A percentile compares a stretch with the other conserved stretches of the same genome.
Evolutionary conservation across 2,329 filamentous ascomycete species (phyloP).

Genomic region (Botrytis medusae): DNA sequence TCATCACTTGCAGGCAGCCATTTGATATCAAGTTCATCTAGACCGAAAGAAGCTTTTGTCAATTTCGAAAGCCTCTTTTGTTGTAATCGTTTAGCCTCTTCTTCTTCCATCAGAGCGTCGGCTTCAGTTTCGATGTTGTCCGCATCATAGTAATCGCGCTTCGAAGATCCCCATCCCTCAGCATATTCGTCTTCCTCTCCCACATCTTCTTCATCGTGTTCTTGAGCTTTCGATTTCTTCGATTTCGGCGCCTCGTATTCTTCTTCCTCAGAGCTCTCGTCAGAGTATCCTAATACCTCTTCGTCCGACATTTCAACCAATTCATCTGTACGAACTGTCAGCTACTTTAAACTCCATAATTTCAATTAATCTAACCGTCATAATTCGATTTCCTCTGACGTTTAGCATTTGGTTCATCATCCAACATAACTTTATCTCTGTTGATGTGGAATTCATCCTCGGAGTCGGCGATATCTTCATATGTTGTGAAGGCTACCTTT

Average conservation of each 20-base stretch:
- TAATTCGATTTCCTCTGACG: conserved; percentile 69
- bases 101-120: conserved; percentile 85
- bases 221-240: conserved; percentile 51
- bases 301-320: conserved; percentile 62
- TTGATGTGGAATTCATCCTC: conserved; percentile 92
- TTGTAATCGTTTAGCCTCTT: conserved; percentile 82
- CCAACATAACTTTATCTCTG: conserved; percentile 80
- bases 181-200: conserved; percentile 57
- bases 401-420: conserved; percentile 78
- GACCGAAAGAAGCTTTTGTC: conserved; percentile 88
- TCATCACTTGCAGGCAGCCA: conserved; percentile 56
- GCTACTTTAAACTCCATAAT: background rate
- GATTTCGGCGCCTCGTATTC: conserved; percentile 24
- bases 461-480: conserved; percentile 85
- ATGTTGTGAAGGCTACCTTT: conserved; percentile 47
- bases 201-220: conserved; percentile 51
- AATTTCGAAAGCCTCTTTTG: conserved; percentile 88
- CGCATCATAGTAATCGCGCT: conserved; percentile 89
- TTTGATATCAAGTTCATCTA: conserved; percentile 71
- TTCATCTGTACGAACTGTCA: conserved; percentile 43
- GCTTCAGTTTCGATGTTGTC: conserved; percentile 67
- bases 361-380: conserved; percentile 50
- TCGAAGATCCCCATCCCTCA: conserved; percentile 83
- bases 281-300: conserved; percentile 55
- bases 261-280: conserved; percentile 45